Base-by-base conservation (phyloP, 768 basidiomycete genomes). In the Suillus discolor region DNA sequence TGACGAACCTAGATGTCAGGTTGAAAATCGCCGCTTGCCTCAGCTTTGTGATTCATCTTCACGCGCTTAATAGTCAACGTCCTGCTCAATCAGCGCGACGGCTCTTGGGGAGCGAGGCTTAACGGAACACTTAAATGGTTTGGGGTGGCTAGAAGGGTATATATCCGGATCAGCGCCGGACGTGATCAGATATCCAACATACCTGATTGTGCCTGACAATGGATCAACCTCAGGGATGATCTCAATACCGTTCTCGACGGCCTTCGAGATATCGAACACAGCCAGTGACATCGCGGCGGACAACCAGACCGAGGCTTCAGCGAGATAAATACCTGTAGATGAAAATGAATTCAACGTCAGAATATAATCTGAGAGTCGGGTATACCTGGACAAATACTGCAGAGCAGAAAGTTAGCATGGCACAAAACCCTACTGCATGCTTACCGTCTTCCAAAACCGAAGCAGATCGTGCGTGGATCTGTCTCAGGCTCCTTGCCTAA, bases 391-490 rank as follows among this genome's bases (percentile, higher is more conserved):
- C 66, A 66, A 25, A 64, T 66, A 36, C 42, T 67, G 62, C 45
- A 5, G 59, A 45, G 16, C 34, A 60, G 6, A 28, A 49, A 55
- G 62, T 59, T 67, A 70, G 57, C 41, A 47, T 62, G 34, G 51
- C 25, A 45, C 36, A 57, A 38, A 34, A 51, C 59, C 28, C 38
- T 67, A 67, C 63, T 68, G 34, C 23, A 51, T 64, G 77, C 78
- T 60, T 77, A 71, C 66, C 88, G 81, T 73, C 88, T 79, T 62
- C 87, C 88, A 74, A 88, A 90, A 11, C 88, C 88, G 77, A 89
- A 90, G 67, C 83, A 85, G 36, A 86, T 69, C 62, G 81, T 80
- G 65, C 82, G 83, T 69, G 86, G 85, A 75, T 88, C 86, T 49
- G 74, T 76, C 71, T 87, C 84, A 51, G 79, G 80, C 53, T 72